Evolutionary conservation across 257 asterid genomes (phyloP).

Genomic region (Lavandula angustifolia): DNA sequence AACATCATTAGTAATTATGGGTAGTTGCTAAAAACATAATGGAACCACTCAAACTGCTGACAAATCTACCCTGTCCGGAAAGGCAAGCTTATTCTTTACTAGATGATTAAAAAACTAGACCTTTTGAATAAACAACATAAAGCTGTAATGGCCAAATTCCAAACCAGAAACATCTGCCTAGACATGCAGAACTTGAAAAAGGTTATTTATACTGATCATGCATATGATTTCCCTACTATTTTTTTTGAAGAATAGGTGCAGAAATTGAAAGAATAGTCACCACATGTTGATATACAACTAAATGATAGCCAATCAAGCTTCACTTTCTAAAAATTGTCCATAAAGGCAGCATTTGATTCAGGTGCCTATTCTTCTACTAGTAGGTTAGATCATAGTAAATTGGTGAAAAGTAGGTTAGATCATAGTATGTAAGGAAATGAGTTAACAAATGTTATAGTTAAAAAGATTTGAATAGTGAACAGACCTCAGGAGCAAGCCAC

Average conservation of each 20-base stretch:
- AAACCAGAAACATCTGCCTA: constrained; percentile 25
- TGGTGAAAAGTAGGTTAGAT: too few species aligned
- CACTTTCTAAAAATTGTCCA: background rate
- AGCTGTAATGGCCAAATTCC: constrained; percentile 12
- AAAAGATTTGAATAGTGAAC: constrained; percentile 23
- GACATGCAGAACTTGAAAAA: constrained; percentile 4
- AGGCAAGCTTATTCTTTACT: constrained; percentile 3
- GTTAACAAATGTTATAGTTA: constrained; percentile 18
- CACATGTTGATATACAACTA: background rate
- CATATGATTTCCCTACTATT: constrained; percentile 23
- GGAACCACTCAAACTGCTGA: constrained; percentile 22
- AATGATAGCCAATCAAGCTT: constrained; percentile 18
- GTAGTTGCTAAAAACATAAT: constrained; percentile 22
- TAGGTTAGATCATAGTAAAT: too few species aligned
- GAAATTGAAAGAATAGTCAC: constrained; percentile 9
- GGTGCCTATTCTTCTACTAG: constrained; percentile 15
- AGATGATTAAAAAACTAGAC: background rate
- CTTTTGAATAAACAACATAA: constrained; percentile 22
- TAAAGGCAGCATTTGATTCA: too few species aligned
- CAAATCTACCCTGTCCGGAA: constrained; percentile 27
- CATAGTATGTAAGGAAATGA: constrained; percentile 13
- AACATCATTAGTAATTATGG: constrained; percentile 16
- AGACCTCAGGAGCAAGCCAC: constrained; percentile 99
- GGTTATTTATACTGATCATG: constrained; percentile 14
- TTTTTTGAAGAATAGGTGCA: constrained; percentile 2